Evolutionary conservation across 495 filamentous ascomycete genomes (phyloP).

Genomic region (Penicillium parvum): DNA sequence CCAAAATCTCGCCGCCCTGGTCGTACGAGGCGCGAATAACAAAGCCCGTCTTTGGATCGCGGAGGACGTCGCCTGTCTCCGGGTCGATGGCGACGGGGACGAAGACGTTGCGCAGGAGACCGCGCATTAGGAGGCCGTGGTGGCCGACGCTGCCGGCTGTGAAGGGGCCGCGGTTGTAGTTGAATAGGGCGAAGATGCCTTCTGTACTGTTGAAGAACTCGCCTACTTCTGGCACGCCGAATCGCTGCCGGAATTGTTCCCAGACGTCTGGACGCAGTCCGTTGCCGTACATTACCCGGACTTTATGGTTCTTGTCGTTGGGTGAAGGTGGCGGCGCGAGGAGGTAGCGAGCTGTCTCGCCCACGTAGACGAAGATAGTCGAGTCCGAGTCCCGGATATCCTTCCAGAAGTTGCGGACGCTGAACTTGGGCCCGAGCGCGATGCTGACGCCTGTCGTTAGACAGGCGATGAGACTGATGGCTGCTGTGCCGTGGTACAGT

Average conservation of each 20-base stretch:
- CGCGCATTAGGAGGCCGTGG: conserved; percentile 58
- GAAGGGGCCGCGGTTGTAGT: conserved; percentile 57
- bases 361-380: conserved; percentile 77
- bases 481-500: conserved; percentile 73
- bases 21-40: conserved; percentile 59
- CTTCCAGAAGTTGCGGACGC: conserved; percentile 66
- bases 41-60: conserved; percentile 64
- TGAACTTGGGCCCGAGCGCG: conserved; percentile 68
- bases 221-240: conserved; percentile 52
- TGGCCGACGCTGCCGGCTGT: conserved; percentile 63
- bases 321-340: conserved; percentile 62
- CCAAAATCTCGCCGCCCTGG: conserved; percentile 71
- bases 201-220: conserved; percentile 69
- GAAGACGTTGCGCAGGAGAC: conserved; percentile 45
- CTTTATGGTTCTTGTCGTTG: conserved; percentile 59
- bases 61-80: conserved; percentile 58
- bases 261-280: conserved; percentile 76
- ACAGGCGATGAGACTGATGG: conserved; percentile 49
- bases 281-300: conserved; percentile 70
- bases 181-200: conserved; percentile 56
- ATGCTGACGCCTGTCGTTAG: conserved; percentile 56
- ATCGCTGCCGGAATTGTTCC: conserved; percentile 62
- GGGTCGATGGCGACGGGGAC: conserved; percentile 67
- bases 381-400: conserved; percentile 65
- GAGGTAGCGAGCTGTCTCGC: conserved; percentile 73